Conservation (phyloP, 805 yeast species). For the Cephaloascus albidus region DNA sequence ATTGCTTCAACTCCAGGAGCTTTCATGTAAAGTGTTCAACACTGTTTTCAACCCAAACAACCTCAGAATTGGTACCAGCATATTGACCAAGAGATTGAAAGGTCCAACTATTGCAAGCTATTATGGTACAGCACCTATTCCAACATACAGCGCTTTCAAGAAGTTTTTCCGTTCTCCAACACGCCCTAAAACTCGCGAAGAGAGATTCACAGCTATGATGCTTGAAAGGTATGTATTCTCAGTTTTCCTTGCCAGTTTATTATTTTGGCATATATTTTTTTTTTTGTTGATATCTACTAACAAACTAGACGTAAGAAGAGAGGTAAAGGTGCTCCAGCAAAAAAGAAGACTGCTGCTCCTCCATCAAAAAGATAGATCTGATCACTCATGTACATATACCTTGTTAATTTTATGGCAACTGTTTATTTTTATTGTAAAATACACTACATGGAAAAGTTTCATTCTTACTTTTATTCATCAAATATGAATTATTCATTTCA, state of each 20-base stretch:
- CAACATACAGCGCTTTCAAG: conserved; percentile 53
- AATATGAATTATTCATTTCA: too few relatives aligned
- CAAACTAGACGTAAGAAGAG: conserved; percentile 55
- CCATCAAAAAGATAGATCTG: too few relatives aligned
- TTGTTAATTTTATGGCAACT: too few relatives aligned
- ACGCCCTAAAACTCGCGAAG: too few relatives aligned
- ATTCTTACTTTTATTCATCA: too few relatives aligned
- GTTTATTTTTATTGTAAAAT: too few relatives aligned
- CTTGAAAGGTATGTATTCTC: conserved; percentile 17
- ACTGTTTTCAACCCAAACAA: conserved; percentile 60
- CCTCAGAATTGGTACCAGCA: conserved; percentile 64
- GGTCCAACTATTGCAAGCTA: conserved; percentile 67
- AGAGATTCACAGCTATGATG: too few relatives aligned
- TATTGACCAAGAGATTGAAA: conserved; percentile 54
- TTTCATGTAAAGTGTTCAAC: conserved; percentile 60
- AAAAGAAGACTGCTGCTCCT: conserved; percentile 39
- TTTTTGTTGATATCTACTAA: neutral
- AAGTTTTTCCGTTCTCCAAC: conserved; percentile 41
- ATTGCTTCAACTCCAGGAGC: conserved; percentile 45
- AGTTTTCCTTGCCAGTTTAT: neutral
- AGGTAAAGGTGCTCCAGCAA: conserved; percentile 85
- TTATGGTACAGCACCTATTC: conserved; percentile 67
- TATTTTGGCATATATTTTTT: neutral
- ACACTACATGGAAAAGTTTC: too few relatives aligned
- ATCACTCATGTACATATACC: too few relatives aligned